A percentile compares a stretch with the other conserved stretches of the same genome.
phyloP scores from a whole-genome alignment of 495 filamentous ascomycete species.

The Penicillium chermesinum region DNA sequence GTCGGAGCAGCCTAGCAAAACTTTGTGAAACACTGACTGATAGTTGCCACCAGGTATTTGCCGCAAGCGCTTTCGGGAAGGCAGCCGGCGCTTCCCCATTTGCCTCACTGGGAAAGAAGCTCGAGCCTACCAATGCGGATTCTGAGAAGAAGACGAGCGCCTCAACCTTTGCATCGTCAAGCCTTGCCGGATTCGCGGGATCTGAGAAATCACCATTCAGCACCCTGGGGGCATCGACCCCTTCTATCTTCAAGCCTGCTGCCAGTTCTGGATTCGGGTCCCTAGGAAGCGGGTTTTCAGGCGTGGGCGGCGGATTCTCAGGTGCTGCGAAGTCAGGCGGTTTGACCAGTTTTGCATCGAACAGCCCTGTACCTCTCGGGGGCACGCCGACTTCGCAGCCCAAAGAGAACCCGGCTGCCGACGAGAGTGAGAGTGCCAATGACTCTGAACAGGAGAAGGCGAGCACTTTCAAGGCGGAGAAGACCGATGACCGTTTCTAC shows the following conservation, averaged over 20 bases:
- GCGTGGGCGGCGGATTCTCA: conserved; percentile 52
- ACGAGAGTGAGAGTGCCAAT: conserved; percentile 45
- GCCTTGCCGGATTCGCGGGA: conserved; percentile 46
- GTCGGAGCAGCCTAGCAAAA: background rate
- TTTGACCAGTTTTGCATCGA: conserved; percentile 64
- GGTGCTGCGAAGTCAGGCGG: conserved; percentile 44
- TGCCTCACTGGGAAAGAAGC: conserved; percentile 31
- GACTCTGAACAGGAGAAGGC: conserved; percentile 35
- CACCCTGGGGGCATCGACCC: conserved; percentile 35
- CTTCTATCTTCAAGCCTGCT: conserved; percentile 38
- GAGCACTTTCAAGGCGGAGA: conserved; percentile 46
- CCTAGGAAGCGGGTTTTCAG: conserved; percentile 41
- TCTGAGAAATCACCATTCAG: conserved; percentile 56
- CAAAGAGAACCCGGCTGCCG: conserved; percentile 53
- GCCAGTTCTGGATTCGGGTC: conserved; percentile 32
- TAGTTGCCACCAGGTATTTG: conserved; percentile 28
- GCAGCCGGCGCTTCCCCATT: conserved; percentile 49
- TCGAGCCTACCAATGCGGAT: conserved; percentile 11
- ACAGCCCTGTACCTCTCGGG: conserved; percentile 47
- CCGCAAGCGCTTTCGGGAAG: conserved; percentile 49
- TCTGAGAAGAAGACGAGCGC: conserved; percentile 28
- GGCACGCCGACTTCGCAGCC: background rate
- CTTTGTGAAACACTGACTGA: background rate
- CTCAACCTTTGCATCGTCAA: conserved; percentile 51
- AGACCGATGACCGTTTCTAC: conserved; percentile 62